Percentiles rank a stretch among this genome's conserved stretches.
Conservation (phyloP, 176 grass and related monocot species). For the Ensete ventricosum region DNA sequence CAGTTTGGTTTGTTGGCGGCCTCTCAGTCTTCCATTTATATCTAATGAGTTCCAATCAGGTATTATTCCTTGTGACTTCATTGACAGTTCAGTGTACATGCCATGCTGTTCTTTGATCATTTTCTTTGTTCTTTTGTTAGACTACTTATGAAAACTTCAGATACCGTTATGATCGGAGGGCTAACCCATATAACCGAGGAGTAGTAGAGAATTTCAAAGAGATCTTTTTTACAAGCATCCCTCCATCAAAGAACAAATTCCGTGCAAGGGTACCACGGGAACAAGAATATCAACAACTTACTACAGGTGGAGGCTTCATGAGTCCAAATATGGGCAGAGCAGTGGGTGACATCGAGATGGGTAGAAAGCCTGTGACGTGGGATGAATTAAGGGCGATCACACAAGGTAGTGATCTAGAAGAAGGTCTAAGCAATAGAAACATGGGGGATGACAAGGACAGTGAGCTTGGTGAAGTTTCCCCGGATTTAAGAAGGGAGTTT, state of each 20-base stretch:
- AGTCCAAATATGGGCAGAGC: neutral
- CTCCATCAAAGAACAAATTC: neutral
- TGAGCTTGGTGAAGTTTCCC: neutral
- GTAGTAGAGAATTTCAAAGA: neutral
- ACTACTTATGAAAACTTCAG: conserved; percentile 1
- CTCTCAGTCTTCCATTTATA: neutral
- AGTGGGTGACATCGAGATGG: neutral
- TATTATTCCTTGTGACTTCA: neutral
- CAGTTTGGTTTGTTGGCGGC: neutral
- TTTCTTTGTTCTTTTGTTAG: neutral
- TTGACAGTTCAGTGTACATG: too few species aligned
- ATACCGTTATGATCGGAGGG: conserved; percentile 5
- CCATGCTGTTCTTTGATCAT: neutral
- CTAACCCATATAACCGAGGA: neutral
- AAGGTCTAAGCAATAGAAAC: neutral
- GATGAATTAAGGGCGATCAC: neutral
- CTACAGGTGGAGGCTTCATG: neutral
- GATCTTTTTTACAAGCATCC: neutral
- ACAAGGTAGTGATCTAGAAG: neutral
- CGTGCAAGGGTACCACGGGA: neutral
- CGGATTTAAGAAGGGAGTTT: neutral
- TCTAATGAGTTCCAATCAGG: conserved; percentile 4
- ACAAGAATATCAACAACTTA: neutral
- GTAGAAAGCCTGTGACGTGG: neutral
- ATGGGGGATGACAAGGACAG: neutral